Conservation (phyloP, 2,329 filamentous ascomycete genomes). For the Calonectria leucothoes region DNA sequence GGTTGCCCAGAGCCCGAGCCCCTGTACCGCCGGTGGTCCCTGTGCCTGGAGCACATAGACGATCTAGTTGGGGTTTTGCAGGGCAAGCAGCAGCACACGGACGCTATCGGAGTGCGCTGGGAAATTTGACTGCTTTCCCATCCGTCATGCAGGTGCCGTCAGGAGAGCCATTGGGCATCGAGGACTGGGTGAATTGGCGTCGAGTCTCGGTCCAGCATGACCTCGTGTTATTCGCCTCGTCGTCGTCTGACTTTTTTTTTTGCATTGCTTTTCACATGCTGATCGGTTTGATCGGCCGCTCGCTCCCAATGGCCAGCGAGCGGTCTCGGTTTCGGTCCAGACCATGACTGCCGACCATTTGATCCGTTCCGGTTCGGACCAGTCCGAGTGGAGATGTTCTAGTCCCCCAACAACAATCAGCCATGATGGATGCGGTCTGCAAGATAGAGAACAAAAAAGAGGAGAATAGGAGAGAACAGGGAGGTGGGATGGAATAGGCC, state of each 20-base stretch:
- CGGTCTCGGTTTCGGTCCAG: not conserved
- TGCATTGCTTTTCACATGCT: not conserved
- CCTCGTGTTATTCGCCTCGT: not conserved
- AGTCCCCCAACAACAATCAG: not conserved
- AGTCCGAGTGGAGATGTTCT: not conserved
- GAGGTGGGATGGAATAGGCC: not conserved
- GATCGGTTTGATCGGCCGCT: not conserved
- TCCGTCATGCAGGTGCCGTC: not conserved
- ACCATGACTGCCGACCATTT: slow-evolving; percentile 1
- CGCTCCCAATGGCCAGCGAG: not conserved
- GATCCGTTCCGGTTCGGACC: slow-evolving; percentile 19
- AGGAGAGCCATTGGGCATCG: not conserved
- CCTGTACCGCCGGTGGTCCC: slow-evolving; percentile 5
- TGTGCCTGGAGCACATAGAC: slow-evolving; percentile 17
- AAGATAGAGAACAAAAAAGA: not conserved
- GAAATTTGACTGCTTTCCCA: slow-evolving; percentile 5
- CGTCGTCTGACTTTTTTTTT: slow-evolving; percentile 6
- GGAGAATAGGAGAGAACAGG: not conserved
- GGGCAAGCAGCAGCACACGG: not conserved
- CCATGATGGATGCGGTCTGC: not conserved
- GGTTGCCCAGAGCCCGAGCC: not conserved
- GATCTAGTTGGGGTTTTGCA: slow-evolving; percentile 4
- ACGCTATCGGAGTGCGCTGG: not conserved
- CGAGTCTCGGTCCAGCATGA: not conserved
- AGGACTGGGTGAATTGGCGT: not conserved